Evolutionary conservation across 2,329 filamentous ascomycete genomes (phyloP).

Genomic region (Cytospora piceae): DNA sequence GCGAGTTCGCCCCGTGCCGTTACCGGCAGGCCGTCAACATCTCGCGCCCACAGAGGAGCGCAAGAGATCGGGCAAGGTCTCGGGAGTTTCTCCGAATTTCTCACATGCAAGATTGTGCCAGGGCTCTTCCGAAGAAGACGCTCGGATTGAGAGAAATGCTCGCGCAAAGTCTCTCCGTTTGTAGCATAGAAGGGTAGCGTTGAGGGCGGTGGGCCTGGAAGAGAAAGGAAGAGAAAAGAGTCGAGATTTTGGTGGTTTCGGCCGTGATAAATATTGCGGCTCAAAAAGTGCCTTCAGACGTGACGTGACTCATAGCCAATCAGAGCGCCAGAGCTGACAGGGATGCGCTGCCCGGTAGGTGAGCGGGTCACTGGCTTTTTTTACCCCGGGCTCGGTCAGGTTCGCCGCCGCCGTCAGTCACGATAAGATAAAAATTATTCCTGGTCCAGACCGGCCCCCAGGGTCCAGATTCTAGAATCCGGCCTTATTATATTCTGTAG

Average conservation of each 20-base stretch:
- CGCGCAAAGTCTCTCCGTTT: constrained; percentile 59
- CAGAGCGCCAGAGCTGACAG: not conserved
- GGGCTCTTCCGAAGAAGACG: constrained; percentile 16
- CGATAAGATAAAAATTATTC: constrained; percentile 5
- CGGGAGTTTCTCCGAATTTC: constrained; percentile 55
- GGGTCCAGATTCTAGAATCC: not conserved
- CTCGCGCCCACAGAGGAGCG: constrained; percentile 22
- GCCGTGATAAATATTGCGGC: constrained; percentile 32
- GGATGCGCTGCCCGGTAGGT: not conserved
- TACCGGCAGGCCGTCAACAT: constrained; percentile 37
- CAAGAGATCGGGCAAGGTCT: constrained; percentile 30
- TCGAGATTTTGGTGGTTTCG: constrained; percentile 32
- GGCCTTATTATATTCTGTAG: not conserved
- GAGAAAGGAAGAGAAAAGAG: constrained; percentile 44
- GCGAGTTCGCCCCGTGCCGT: constrained; percentile 38
- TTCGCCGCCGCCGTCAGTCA: not conserved
- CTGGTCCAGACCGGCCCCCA: not conserved
- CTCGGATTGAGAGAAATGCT: constrained; percentile 40
- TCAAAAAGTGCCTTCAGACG: constrained; percentile 19
- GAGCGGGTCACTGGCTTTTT: not conserved
- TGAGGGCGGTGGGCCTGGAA: constrained; percentile 75
- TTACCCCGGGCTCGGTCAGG: not conserved
- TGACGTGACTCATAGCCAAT: constrained; percentile 5
- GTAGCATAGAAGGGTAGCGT: constrained; percentile 92
- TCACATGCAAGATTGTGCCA: constrained; percentile 68